These are phyloP conservation scores for Didymellaceae sp. DNA, from an alignment of 2,329 filamentous ascomycete species.

Conservation along the genomic window DNA sequence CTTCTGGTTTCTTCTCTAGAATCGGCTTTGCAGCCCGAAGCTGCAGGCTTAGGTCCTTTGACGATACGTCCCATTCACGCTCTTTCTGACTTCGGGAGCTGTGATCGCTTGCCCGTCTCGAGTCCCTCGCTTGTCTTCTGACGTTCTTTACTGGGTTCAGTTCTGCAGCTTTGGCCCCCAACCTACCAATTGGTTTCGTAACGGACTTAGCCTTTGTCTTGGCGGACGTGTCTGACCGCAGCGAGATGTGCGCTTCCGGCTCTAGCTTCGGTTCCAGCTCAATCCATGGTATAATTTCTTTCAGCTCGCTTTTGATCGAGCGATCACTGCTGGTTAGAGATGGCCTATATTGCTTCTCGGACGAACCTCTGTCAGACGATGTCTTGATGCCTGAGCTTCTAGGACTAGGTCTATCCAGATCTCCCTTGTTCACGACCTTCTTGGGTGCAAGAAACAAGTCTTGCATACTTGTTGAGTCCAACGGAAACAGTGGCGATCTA, in stretches of 20 bases:
- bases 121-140: not conserved
- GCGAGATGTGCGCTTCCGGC: no score
- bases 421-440: not conserved
- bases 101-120: not conserved
- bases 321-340: not conserved
- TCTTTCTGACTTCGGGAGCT: not conserved
- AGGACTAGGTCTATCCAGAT: not conserved
- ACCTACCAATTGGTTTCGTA: not conserved
- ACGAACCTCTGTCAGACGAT: not conserved
- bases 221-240: no score
- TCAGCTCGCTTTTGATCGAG: not conserved
- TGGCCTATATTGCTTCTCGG: not conserved
- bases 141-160: conserved; percentile 7
- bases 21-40: not conserved
- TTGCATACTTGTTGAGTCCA: conserved; percentile 11
- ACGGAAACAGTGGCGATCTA: no score
- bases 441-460: conserved; percentile 3
- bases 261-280: not conserved
- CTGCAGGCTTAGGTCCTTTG: not conserved
- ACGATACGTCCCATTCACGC: not conserved
- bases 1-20: not conserved
- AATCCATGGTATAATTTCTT: conserved; percentile 11
- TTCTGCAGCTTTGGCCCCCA: not conserved
- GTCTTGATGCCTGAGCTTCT: not conserved
- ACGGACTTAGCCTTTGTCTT: no score